Percentiles rank a stretch among this genome's conserved stretches.
Evolutionary conservation across 768 basidiomycete species (phyloP).

Genomic region (Suillus decipiens): DNA sequence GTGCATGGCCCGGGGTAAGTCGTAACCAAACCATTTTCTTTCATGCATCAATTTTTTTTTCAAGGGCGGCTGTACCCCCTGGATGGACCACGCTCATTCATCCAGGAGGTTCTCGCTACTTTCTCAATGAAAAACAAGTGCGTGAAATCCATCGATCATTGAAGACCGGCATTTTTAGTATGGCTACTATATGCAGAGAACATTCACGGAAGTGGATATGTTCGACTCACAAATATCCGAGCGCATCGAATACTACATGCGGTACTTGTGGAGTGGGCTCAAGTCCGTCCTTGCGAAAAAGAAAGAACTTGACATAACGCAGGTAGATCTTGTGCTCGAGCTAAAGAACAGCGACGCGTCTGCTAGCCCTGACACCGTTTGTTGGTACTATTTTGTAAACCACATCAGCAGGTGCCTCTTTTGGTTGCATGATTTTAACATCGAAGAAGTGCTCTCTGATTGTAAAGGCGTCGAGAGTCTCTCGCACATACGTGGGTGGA

Average conservation of each 20-base stretch:
- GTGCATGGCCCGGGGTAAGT: neutral
- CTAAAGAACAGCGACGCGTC: neutral
- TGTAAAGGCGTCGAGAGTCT: neutral
- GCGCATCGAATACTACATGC: neutral
- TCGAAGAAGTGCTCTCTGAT: neutral
- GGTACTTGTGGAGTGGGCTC: neutral
- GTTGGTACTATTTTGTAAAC: neutral
- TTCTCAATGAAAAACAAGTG: slow-evolving; percentile 48
- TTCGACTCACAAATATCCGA: neutral
- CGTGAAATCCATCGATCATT: slow-evolving; percentile 9
- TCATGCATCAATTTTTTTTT: neutral
- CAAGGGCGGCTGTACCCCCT: slow-evolving; percentile 11
- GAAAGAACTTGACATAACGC: neutral
- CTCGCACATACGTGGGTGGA: neutral
- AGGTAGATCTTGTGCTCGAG: neutral
- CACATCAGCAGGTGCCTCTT: neutral
- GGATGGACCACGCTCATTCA: slow-evolving; percentile 41
- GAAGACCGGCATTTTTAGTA: neutral
- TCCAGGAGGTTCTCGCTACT: slow-evolving; percentile 58
- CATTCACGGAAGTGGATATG: neutral
- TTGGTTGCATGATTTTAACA: neutral
- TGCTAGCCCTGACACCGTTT: neutral
- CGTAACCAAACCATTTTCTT: neutral
- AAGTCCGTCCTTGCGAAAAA: neutral
- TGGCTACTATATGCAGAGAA: neutral